Conservation (phyloP, 192 early-diverging fungal species). For the Entomortierella chlamydospora region DNA sequence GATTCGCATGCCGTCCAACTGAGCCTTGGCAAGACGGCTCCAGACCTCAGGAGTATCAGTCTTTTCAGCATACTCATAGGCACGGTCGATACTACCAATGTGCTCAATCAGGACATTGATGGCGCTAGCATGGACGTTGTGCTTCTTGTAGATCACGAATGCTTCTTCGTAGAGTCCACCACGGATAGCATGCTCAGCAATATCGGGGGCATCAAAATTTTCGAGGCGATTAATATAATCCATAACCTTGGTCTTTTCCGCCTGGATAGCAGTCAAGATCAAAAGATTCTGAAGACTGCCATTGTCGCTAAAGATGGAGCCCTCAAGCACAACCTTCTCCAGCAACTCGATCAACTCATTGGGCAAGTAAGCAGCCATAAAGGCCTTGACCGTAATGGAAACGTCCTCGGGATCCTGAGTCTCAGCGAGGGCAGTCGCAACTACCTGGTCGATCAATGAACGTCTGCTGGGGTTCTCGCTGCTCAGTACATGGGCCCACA, state of each 20-base stretch:
- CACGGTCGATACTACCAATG: conserved; percentile 93
- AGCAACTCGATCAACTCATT: conserved; percentile 97
- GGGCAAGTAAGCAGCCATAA: conserved; percentile 96
- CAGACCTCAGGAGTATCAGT: conserved; percentile 91
- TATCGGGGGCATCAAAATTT: conserved; percentile 98
- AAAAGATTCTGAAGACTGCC: conserved; percentile 97
- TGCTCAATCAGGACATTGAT: conserved; percentile 94
- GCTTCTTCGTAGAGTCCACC: conserved; percentile 95
- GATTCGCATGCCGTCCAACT: conserved; percentile 89
- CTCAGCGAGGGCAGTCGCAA: conserved; percentile 92
- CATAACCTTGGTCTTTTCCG: conserved; percentile 93
- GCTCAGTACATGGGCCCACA: conserved; percentile 90
- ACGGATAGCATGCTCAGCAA: conserved; percentile 95
- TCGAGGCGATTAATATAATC: conserved; percentile 91
- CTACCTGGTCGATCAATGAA: conserved; percentile 93
- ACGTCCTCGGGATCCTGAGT: conserved; percentile 98
- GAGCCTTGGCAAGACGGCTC: conserved; percentile 95
- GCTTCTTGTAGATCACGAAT: conserved; percentile 95
- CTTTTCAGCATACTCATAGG: conserved; percentile 95
- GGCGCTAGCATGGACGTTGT: conserved; percentile 88
- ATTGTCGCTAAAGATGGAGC: conserved; percentile 94
- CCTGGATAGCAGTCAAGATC: conserved; percentile 94
- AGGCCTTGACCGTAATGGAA: conserved; percentile 96
- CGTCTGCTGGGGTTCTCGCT: conserved; percentile 85
- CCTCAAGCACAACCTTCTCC: conserved; percentile 96